These are phyloP conservation scores for Ottelia alismoides DNA, from an alignment of 106 monocot species.

Conservation along the genomic window DNA sequence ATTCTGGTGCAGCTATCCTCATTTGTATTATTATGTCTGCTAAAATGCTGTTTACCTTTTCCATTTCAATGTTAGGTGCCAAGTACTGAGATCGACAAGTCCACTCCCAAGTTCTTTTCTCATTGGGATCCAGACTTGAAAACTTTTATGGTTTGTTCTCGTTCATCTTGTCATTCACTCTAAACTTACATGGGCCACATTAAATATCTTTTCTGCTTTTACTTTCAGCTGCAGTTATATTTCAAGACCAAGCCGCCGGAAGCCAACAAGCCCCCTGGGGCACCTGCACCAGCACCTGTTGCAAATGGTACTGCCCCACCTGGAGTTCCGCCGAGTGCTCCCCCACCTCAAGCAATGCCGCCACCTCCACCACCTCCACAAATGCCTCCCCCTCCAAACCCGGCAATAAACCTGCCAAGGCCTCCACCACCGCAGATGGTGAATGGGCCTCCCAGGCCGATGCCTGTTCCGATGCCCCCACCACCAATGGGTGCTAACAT, in stretches of 20 bases:
- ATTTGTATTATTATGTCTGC: too few relatives aligned
- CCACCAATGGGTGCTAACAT: conserved; percentile 33
- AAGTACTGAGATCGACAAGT: conserved; percentile 92
- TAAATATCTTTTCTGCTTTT: too few relatives aligned
- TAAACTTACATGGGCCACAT: too few relatives aligned
- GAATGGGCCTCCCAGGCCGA: conserved; percentile 50
- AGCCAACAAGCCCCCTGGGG: conserved; percentile 42
- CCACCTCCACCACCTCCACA: conserved; percentile 50
- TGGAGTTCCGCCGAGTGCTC: conserved; percentile 36
- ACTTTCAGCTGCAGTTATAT: conserved; percentile 70
- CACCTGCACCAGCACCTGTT: conserved; percentile 22
- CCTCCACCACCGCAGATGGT: conserved; percentile 38
- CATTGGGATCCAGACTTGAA: conserved; percentile 98
- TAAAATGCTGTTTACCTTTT: too few relatives aligned
- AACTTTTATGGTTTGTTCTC: conserved; percentile 82
- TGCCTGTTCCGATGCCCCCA: conserved; percentile 33
- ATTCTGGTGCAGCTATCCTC: too few relatives aligned
- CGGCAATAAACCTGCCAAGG: conserved; percentile 22
- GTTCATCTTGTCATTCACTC: too few relatives aligned
- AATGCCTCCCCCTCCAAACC: conserved; percentile 20
- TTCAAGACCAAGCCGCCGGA: conserved; percentile 82
- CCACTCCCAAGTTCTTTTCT: conserved; percentile 84
- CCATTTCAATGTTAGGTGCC: too few relatives aligned
- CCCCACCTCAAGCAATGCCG: conserved; percentile 41
- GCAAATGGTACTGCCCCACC: conserved; percentile 39